Evolutionary conservation across 257 asterid genomes (phyloP), one percentile per base, ranked within the genome.

Genomic region (Buddleja alternifolia): DNA sequence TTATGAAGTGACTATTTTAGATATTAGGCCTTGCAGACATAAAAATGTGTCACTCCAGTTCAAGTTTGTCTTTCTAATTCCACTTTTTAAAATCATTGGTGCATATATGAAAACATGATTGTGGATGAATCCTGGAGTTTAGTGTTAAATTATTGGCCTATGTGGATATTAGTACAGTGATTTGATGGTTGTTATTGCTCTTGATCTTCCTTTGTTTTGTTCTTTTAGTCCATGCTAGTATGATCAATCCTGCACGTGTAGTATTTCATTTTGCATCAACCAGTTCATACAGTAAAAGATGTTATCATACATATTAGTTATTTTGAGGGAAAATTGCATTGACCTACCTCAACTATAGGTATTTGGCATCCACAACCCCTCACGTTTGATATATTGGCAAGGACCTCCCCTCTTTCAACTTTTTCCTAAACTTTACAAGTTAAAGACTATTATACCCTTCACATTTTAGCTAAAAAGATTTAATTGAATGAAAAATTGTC

Each of bases 131-230:
- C 63, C 46, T 29, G 1, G 14, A 32, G 67, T 53, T 50, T 52
- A 73, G 7, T 69, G 58, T 17, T 54, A 25, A 67, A 55, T 56
- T 60, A 24, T 67, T 69, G 69, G 11, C n/a, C 41, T 53, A 16
- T 65, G 50, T 74, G 64, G 71, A 78, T 45, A 47, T 10, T 42
- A 34, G 41, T 37, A 39, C 36, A 3, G 52, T 53, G 53, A 40
- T 44, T 44, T 47, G 36, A 60, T 54, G 46, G 60, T 45, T 15
- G 47, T 58, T 50, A 44, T 63, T 34, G 53, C 37, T 65, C 8
- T 56, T 57, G 66, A 54, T 69, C 51, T 44, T 52, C 9, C 6
- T 54, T 56, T 19, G 42, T 10, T 48, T 6, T 39, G 51, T 41
- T 57, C 36, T 40, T 46, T 23, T 32, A 29, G 25, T 50, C 45